These are phyloP conservation scores for Cutaneotrichosporon sp. DNA, from an alignment of 1,284 basidiomycete genomes.

Conservation along the genomic window DNA sequence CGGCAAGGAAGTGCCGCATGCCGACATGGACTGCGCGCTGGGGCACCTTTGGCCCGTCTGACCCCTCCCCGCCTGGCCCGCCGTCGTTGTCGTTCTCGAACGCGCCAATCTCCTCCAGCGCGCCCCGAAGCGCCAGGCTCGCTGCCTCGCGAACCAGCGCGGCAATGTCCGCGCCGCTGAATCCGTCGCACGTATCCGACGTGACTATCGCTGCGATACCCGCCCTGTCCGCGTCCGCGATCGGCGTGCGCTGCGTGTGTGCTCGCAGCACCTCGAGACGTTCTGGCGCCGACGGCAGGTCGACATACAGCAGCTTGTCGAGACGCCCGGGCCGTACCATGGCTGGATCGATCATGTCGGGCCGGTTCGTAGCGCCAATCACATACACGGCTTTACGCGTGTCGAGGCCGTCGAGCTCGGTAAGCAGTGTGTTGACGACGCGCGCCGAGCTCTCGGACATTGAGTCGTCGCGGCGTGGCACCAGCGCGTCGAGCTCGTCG, in stretches of 20 bases:
- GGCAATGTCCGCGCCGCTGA: conserved; percentile 83
- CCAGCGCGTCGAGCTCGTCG: conserved; percentile 94
- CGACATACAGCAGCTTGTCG: conserved; percentile 95
- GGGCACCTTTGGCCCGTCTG: conserved; percentile 9
- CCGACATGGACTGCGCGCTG: conserved; percentile 48
- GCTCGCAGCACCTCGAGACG: conserved; percentile 81
- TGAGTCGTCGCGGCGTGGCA: conserved; percentile 85
- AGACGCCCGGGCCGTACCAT: conserved; percentile 95
- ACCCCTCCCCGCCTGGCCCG: conserved; percentile 12
- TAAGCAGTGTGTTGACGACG: conserved; percentile 95
- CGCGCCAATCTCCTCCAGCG: conserved; percentile 59
- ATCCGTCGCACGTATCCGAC: conserved; percentile 66
- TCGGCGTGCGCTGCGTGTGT: conserved; percentile 63
- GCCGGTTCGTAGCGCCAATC: conserved; percentile 95
- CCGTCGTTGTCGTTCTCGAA: conserved; percentile 52
- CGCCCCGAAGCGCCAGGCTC: conserved; percentile 69
- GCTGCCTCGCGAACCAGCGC: conserved; percentile 85
- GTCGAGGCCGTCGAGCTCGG: conserved; percentile 92
- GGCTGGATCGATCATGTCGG: conserved; percentile 97
- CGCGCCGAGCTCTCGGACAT: conserved; percentile 91
- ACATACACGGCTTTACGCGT: conserved; percentile 87
- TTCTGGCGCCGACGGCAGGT: conserved; percentile 72
- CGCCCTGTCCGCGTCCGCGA: conserved; percentile 51
- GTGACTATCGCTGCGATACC: conserved; percentile 38
- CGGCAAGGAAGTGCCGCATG: conserved; percentile 63